Evolutionary conservation across 164 flowering plant species (phyloP).

Genomic region (Dillenia turbinata): DNA sequence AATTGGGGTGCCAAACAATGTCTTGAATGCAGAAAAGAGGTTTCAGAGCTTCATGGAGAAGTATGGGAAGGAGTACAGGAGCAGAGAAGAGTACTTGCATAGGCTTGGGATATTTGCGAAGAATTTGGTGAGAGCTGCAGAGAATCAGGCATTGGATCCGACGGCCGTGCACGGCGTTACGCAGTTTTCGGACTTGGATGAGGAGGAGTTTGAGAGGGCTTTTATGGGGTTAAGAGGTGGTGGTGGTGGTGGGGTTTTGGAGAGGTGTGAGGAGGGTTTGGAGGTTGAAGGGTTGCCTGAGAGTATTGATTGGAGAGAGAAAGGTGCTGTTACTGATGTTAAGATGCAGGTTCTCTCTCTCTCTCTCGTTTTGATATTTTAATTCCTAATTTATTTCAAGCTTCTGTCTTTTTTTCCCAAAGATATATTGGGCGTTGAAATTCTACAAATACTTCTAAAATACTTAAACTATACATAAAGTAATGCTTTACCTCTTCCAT

Average conservation of each 20-base stretch:
- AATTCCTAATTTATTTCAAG: too few relatives aligned
- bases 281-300: slow-evolving; percentile 52
- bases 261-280: slow-evolving; percentile 16
- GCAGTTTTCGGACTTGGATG: slow-evolving; percentile 69
- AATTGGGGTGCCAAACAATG: slow-evolving; percentile 5
- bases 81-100: slow-evolving; percentile 61
- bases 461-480: too few relatives aligned
- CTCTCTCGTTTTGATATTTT: background rate
- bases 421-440: too few relatives aligned
- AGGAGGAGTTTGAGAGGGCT: slow-evolving; percentile 63
- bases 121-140: slow-evolving; percentile 65
- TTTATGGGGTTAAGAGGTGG: slow-evolving; percentile 45
- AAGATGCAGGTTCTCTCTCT: slow-evolving; percentile 57
- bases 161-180: slow-evolving; percentile 82
- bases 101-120: slow-evolving; percentile 59
- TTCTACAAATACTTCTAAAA: too few relatives aligned
- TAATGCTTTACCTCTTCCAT: too few relatives aligned
- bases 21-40: slow-evolving; percentile 33
- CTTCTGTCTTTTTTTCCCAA: too few relatives aligned
- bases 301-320: slow-evolving; percentile 83
- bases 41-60: slow-evolving; percentile 51
- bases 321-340: slow-evolving; percentile 84
- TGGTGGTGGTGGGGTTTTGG: background rate
- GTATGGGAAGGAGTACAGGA: slow-evolving; percentile 55
- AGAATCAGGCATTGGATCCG: slow-evolving; percentile 77